phyloP scores from a whole-genome alignment of 495 filamentous ascomycete genomes.

The Cercophora scortea region DNA sequence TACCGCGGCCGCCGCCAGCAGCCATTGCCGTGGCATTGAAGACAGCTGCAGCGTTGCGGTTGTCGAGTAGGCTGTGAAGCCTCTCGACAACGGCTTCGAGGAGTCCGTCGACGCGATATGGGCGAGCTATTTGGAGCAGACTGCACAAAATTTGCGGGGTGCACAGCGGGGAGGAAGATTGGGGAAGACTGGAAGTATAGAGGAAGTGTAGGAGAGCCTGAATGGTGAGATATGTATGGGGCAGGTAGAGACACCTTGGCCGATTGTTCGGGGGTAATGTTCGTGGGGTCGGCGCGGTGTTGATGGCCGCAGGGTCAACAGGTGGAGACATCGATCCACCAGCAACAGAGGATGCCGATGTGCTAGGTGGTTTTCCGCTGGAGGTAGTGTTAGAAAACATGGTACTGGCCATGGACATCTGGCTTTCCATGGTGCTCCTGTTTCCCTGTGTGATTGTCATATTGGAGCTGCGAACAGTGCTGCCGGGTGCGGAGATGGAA shows the following conservation, averaged over 20 bases:
- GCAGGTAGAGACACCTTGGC: constrained; percentile 82
- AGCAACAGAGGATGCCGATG: constrained; percentile 26
- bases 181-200: constrained; percentile 82
- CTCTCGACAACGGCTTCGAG: constrained; percentile 87
- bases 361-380: constrained; percentile 25
- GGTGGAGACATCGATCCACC: constrained; percentile 19
- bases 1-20: constrained; percentile 80
- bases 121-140: constrained; percentile 84
- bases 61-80: constrained; percentile 83
- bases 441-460: constrained; percentile 77
- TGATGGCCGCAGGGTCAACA: constrained; percentile 32
- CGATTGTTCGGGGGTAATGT: constrained; percentile 61
- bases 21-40: constrained; percentile 99
- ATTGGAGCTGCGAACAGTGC: constrained; percentile 62
- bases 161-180: constrained; percentile 67
- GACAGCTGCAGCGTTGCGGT: constrained; percentile 87
- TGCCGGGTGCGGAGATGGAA: constrained; percentile 30
- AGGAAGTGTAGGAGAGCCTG: constrained; percentile 84
- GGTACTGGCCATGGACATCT: constrained; percentile 52
- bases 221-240: constrained; percentile 82
- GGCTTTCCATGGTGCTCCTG: constrained; percentile 43
- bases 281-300: constrained; percentile 38
- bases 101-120: constrained; percentile 86
- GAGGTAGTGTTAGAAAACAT: constrained; percentile 42
- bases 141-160: constrained; percentile 94